Evolutionary conservation across 805 yeast genomes (phyloP).

Genomic region (Teunomyces cretensis): DNA sequence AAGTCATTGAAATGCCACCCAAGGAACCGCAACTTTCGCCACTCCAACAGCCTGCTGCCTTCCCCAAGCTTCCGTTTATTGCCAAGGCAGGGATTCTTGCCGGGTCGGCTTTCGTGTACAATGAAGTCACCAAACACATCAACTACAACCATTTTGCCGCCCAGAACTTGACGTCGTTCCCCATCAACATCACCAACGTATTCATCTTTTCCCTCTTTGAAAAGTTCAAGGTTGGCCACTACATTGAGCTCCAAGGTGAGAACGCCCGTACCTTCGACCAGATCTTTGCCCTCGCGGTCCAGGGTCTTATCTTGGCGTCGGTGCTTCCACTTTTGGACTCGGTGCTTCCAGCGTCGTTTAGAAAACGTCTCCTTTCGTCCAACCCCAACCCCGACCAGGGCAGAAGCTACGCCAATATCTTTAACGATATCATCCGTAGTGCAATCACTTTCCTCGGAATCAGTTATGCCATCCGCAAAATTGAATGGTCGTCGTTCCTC

Average conservation of each 20-base stretch:
- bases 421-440: constrained; percentile 41
- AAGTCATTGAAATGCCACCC: constrained; percentile 13
- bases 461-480: constrained; percentile 64
- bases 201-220: constrained; percentile 14
- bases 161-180: constrained; percentile 30
- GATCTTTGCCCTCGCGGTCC: constrained; percentile 36
- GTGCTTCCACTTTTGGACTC: constrained; percentile 47
- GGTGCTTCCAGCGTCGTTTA: constrained; percentile 27
- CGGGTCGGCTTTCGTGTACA: constrained; percentile 51
- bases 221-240: constrained; percentile 11
- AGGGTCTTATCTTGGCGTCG: constrained; percentile 61
- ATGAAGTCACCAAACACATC: constrained; percentile 51
- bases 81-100: constrained; percentile 30
- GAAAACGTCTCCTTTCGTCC: constrained; percentile 36
- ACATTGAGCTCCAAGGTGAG: constrained; percentile 5
- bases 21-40: constrained; percentile 2
- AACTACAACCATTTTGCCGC: constrained; percentile 50
- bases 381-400: constrained; percentile 34
- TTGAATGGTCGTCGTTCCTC: constrained; percentile 65
- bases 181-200: constrained; percentile 12
- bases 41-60: not conserved
- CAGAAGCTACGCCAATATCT: constrained; percentile 24
- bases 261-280: constrained; percentile 12
- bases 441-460: constrained; percentile 68
- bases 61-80: constrained; percentile 7